These are phyloP conservation scores for Ettlia oleoabundans DNA, from an alignment of 139 green algal species.

Conservation along the genomic window DNA sequence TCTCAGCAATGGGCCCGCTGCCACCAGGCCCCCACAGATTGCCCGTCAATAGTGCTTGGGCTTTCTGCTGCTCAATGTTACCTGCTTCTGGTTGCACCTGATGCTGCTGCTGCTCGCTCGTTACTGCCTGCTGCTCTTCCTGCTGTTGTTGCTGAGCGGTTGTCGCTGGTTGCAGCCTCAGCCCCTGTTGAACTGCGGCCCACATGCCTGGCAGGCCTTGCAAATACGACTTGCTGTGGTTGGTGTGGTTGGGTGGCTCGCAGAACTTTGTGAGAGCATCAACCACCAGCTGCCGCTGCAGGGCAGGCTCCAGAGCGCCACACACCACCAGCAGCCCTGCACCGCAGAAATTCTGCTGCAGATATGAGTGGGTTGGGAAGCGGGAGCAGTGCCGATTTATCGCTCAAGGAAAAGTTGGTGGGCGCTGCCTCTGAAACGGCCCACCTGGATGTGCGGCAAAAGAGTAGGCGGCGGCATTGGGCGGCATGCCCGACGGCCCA, in stretches of 20 bases:
- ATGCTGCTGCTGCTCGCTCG: conserved; percentile 51
- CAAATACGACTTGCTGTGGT: conserved; percentile 50
- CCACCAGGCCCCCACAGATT: not conserved
- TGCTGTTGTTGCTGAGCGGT: not conserved
- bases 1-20: conserved; percentile 40
- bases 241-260: conserved; percentile 68
- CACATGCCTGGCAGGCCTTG: conserved; percentile 51
- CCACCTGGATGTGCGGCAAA: conserved; percentile 35
- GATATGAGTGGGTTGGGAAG: not conserved
- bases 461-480: conserved; percentile 6
- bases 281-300: conserved; percentile 51
- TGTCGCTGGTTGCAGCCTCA: conserved; percentile 19
- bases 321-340: conserved; percentile 68
- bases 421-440: not conserved
- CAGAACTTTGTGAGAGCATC: conserved; percentile 48
- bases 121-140: not conserved
- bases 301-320: conserved; percentile 28
- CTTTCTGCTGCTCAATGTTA: not conserved
- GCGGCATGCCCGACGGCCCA: not conserved
- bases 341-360: not conserved
- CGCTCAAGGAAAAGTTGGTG: no score
- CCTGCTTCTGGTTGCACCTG: not conserved
- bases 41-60: no score
- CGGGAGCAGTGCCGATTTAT: no score
- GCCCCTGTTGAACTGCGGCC: conserved; percentile 53